Evolutionary conservation across 176 grass and related monocot genomes (phyloP).

Genomic region (Panicum miliaceum): DNA sequence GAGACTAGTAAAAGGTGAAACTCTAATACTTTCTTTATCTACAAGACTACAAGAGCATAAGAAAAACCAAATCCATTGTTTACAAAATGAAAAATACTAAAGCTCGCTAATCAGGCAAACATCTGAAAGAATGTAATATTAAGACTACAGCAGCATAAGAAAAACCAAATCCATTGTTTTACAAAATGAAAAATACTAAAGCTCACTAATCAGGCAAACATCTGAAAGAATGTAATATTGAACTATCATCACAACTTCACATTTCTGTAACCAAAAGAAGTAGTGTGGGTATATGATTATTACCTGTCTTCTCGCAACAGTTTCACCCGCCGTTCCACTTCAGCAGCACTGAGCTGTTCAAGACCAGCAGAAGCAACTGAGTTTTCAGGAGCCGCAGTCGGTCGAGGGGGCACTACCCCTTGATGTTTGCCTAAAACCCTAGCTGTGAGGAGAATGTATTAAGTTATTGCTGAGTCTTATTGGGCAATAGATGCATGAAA

Average conservation of each 20-base stretch:
- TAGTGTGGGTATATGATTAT: conserved; percentile 2
- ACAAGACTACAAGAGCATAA: conserved; percentile 15
- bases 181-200: conserved; percentile 24
- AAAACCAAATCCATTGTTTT: background rate
- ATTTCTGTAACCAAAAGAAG: conserved; percentile 2
- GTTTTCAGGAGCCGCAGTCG: conserved; percentile 62
- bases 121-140: conserved; percentile 16
- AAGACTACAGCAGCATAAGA: background rate
- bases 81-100: conserved; percentile 18
- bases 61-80: background rate
- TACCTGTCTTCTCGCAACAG: conserved; percentile 94
- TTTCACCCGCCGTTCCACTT: conserved; percentile 84
- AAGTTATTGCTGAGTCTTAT: conserved; percentile 25
- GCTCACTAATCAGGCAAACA: conserved; percentile 18
- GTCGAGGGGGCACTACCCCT: conserved; percentile 45
- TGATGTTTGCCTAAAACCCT: conserved; percentile 90
- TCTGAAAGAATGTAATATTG: conserved; percentile 28
- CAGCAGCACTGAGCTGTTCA: conserved; percentile 78
- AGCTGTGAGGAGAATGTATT: conserved; percentile 51
- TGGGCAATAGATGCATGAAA: conserved; percentile 18
- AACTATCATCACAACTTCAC: conserved; percentile 2
- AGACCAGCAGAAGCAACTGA: conserved; percentile 47
- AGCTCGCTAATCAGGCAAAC: conserved; percentile 18
- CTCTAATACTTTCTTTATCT: background rate
- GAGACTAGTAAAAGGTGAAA: conserved; percentile 1